Evolutionary conservation across 176 grass and related monocot genomes (phyloP), one percentile per base, ranked within the genome.

Genomic region (Thalia dealbata): DNA sequence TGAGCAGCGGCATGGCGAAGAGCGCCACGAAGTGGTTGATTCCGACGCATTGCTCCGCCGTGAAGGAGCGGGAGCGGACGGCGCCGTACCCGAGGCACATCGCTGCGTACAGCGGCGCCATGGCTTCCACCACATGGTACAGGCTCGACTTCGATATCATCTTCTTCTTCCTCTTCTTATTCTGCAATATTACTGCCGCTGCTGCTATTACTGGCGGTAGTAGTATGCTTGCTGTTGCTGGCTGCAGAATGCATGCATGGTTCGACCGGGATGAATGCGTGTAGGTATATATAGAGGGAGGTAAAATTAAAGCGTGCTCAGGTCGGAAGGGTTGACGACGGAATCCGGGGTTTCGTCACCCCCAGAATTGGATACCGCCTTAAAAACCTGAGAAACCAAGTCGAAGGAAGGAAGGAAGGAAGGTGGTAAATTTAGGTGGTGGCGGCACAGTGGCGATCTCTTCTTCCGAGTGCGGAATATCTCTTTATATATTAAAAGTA

Each of bases 1-100:
- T 69, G 66, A 69, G 66, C 18, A 69, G 38, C 35, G 66, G 66
- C 35, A 69, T 22, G 35, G 41, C 66, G 63, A 66, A 66, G 63
- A 66, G 63, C 11, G 63, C 63, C 4, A 32, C 29, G 63, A 32
- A 66, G 63, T 66, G 63, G 63, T 66, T 66, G 63, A 66, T 66
- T 2, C 63, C 63, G 26, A 14, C 63, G 63, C 63, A 66, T 13
- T 66, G 63, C 63, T 66, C 63, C 63, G 27, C 15, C 63, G 63
- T 66, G 63, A 66, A 38, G 25, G 63, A 14, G 4, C 63, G 63
- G 14, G 14, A 18, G 11, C 63, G 63, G 27, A 69, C 66, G 35
- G 66, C 18, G 12, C 18, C 38, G 66, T 69, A 69, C 14, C 66
- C 38, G 66, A 69, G 66, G 66, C 8, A 32, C 66, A 45, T 69